A percentile compares a stretch with the other conserved stretches of the same genome.
Conservation (phyloP, 192 early-diverging fungal genomes). For the Backusella westeae region DNA sequence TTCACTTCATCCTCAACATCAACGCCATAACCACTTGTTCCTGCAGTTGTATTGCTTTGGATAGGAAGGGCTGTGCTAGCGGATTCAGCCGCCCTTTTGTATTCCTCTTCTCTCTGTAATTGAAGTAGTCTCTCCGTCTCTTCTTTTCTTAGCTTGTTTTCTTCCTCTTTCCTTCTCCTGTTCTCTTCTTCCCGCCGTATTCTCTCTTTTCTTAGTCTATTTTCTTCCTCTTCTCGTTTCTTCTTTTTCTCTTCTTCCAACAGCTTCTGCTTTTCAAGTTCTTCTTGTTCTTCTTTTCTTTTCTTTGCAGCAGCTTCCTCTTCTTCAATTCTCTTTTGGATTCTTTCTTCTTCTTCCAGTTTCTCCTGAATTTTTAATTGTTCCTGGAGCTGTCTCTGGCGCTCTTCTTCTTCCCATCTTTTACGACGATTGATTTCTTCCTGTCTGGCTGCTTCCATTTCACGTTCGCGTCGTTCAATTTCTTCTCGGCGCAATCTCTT, state of each 20-base stretch:
- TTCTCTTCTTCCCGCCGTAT: not conserved
- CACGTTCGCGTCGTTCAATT: slow-evolving; percentile 19
- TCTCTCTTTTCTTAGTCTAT: slow-evolving; percentile 7
- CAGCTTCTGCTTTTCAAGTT: not conserved
- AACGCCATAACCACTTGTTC: slow-evolving; percentile 34
- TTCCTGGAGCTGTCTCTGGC: slow-evolving; percentile 1
- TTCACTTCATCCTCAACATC: slow-evolving; percentile 41
- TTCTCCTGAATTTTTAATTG: slow-evolving; percentile 8
- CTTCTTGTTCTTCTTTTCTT: slow-evolving; percentile 10
- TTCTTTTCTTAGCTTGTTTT: slow-evolving; percentile 1
- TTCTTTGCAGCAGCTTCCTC: not conserved
- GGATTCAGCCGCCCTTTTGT: not conserved
- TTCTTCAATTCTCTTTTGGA: slow-evolving; percentile 9
- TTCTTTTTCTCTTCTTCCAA: slow-evolving; percentile 1
- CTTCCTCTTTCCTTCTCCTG: not conserved
- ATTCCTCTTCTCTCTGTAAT: not conserved
- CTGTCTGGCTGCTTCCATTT: slow-evolving; percentile 22
- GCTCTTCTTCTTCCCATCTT: slow-evolving; percentile 23
- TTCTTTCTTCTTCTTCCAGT: slow-evolving; percentile 6
- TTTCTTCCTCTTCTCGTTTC: not conserved
- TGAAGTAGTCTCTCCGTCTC: not conserved
- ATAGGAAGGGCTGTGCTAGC: not conserved
- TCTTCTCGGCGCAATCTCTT: slow-evolving; percentile 20
- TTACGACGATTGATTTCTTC: slow-evolving; percentile 14
- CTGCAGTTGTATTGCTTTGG: slow-evolving; percentile 25